These are phyloP conservation scores for Orbilia blumenaviensis DNA, from an alignment of 2,329 filamentous ascomycete genomes.

Conservation along the genomic window DNA sequence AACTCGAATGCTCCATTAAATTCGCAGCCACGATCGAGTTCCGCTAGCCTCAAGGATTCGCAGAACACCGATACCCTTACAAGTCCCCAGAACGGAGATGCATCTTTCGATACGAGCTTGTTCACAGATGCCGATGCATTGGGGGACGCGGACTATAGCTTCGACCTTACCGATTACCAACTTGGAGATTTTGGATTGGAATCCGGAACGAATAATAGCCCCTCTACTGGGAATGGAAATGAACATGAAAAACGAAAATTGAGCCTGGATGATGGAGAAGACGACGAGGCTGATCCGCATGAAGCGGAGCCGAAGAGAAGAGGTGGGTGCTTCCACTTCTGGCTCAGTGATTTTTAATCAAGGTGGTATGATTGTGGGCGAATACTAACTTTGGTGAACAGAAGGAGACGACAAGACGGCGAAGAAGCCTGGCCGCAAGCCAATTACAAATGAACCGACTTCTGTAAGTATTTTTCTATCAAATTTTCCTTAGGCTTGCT, in stretches of 20 bases:
- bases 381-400: conserved; percentile 68
- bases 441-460: conserved; percentile 91
- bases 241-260: conserved; percentile 68
- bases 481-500: background rate
- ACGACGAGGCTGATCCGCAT: conserved; percentile 57
- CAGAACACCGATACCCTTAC: conserved; percentile 56
- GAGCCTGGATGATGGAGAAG: conserved; percentile 59
- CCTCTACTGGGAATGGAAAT: conserved; percentile 64
- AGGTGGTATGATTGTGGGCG: conserved; percentile 27
- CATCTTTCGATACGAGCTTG: conserved; percentile 45
- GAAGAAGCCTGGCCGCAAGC: conserved; percentile 97
- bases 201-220: conserved; percentile 56
- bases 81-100: conserved; percentile 58
- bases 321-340: conserved; percentile 56
- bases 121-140: conserved; percentile 55
- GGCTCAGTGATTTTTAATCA: conserved; percentile 25
- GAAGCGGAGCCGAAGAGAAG: conserved; percentile 58
- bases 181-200: conserved; percentile 79
- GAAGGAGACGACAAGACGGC: conserved; percentile 85
- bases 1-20: conserved; percentile 70
- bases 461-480: conserved; percentile 79
- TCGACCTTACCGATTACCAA: conserved; percentile 79
- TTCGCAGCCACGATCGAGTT: conserved; percentile 60
- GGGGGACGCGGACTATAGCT: conserved; percentile 77
- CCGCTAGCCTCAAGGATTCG: conserved; percentile 49